These are phyloP conservation scores for Porphyrellus cyaneotinctus DNA, from an alignment of 768 basidiomycete species.

Conservation along the genomic window DNA sequence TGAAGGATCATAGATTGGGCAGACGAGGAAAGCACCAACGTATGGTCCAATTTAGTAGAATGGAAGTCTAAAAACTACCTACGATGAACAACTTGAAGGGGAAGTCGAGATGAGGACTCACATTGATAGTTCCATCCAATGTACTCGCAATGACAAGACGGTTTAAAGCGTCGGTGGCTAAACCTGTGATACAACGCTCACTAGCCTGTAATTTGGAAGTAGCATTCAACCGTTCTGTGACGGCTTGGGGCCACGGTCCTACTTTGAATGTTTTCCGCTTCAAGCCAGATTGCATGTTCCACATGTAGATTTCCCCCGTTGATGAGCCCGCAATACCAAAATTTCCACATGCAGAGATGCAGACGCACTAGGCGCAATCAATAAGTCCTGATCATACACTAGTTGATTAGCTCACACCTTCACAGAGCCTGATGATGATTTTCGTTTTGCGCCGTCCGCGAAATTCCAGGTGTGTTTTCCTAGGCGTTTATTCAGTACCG, in stretches of 20 bases:
- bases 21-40: slow-evolving; percentile 62
- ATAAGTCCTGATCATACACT: not conserved
- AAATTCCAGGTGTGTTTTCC: slow-evolving; percentile 74
- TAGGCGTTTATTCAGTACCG: slow-evolving; percentile 71
- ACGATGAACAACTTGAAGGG: not conserved
- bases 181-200: slow-evolving; percentile 66
- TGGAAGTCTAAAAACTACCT: slow-evolving; percentile 95
- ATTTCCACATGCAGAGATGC: slow-evolving; percentile 92
- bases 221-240: slow-evolving; percentile 40
- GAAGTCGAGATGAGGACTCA: slow-evolving; percentile 36
- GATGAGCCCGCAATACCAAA: slow-evolving; percentile 87
- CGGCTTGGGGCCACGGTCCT: slow-evolving; percentile 57
- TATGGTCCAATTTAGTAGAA: slow-evolving; percentile 67
- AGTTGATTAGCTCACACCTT: slow-evolving; percentile 50
- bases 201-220: slow-evolving; percentile 39
- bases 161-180: slow-evolving; percentile 86
- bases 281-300: slow-evolving; percentile 96
- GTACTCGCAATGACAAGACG: slow-evolving; percentile 77
- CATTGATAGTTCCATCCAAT: slow-evolving; percentile 84
- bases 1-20: slow-evolving; percentile 73
- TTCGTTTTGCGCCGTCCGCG: slow-evolving; percentile 44
- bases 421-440: slow-evolving; percentile 54
- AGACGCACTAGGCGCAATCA: slow-evolving; percentile 54
- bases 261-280: slow-evolving; percentile 73
- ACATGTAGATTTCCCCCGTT: slow-evolving; percentile 78